These are phyloP conservation scores for Calocybe gambosa DNA, from an alignment of 1,284 basidiomycete species.

Conservation along the genomic window DNA sequence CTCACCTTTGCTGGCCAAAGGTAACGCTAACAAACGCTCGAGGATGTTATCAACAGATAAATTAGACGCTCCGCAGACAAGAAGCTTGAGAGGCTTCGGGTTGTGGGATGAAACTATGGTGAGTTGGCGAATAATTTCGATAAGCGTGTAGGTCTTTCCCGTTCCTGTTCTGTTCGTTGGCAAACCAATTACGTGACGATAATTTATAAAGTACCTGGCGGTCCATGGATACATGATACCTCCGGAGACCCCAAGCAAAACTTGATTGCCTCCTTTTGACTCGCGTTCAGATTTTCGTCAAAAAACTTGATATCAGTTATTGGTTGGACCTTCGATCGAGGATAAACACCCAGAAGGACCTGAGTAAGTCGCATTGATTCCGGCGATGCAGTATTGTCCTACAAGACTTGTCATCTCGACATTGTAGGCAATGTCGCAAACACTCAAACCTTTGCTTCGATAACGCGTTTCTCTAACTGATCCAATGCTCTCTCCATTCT, in stretches of 20 bases:
- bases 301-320: conserved; percentile 58
- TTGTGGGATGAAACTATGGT: conserved; percentile 45
- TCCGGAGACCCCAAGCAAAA: conserved; percentile 71
- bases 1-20: conserved; percentile 35
- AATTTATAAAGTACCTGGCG: conserved; percentile 61
- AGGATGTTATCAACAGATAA: conserved; percentile 89
- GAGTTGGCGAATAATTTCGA: conserved; percentile 85
- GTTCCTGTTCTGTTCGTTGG: conserved; percentile 54
- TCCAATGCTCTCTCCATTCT: conserved; percentile 82
- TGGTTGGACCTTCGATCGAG: conserved; percentile 33
- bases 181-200: too few relatives aligned
- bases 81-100: conserved; percentile 49
- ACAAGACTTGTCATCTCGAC: neutral
- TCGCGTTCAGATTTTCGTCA: conserved; percentile 72
- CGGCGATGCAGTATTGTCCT: conserved; percentile 37
- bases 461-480: conserved; percentile 47
- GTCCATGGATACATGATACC: conserved; percentile 93
- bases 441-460: conserved; percentile 16
- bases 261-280: conserved; percentile 77
- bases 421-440: neutral
- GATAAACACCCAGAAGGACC: conserved; percentile 60
- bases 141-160: conserved; percentile 89
- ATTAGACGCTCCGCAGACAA: conserved; percentile 90
- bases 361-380: conserved; percentile 48
- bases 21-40: conserved; percentile 68